phyloP scores from a whole-genome alignment of 805 yeast genomes.

The Cyberlindnera saturnus region DNA sequence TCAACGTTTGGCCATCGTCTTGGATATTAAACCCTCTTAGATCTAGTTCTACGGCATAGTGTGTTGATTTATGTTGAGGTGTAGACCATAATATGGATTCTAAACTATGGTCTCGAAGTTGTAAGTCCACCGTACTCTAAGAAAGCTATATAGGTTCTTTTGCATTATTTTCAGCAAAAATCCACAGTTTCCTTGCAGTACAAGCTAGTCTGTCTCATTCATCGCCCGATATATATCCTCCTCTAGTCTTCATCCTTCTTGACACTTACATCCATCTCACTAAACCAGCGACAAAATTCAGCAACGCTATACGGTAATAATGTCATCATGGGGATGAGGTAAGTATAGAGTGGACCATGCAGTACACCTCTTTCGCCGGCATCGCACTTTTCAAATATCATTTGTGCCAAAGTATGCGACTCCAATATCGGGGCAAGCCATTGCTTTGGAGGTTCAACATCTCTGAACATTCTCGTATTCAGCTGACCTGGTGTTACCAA shows the following conservation, averaged over 20 bases:
- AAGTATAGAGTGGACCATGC: conserved; percentile 67
- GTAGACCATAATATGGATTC: too few species aligned
- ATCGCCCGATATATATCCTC: too few species aligned
- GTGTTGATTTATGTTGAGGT: too few species aligned
- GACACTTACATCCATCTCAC: conserved; percentile 58
- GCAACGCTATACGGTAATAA: conserved; percentile 59
- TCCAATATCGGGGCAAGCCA: conserved; percentile 75
- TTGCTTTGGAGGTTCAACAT: conserved; percentile 67
- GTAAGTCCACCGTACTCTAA: too few species aligned
- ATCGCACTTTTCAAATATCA: conserved; percentile 47
- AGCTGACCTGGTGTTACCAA: conserved; percentile 83
- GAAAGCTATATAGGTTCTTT: too few species aligned
- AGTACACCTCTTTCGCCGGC: conserved; percentile 67
- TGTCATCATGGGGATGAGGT: conserved; percentile 61
- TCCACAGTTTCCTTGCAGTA: background rate
- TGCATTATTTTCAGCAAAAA: too few species aligned
- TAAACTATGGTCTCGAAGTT: too few species aligned
- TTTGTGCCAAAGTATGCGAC: conserved; percentile 49
- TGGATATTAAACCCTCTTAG: too few species aligned
- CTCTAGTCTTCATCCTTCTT: background rate
- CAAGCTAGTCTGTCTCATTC: background rate
- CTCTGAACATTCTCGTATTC: conserved; percentile 67
- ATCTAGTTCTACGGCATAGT: too few species aligned
- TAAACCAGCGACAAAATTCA: conserved; percentile 35
- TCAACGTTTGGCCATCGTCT: too few species aligned